Percentiles rank a stretch among this genome's conserved stretches.
Evolutionary conservation across 2,329 filamentous ascomycete genomes (phyloP).

Genomic region (Cladosporium halotolerans): DNA sequence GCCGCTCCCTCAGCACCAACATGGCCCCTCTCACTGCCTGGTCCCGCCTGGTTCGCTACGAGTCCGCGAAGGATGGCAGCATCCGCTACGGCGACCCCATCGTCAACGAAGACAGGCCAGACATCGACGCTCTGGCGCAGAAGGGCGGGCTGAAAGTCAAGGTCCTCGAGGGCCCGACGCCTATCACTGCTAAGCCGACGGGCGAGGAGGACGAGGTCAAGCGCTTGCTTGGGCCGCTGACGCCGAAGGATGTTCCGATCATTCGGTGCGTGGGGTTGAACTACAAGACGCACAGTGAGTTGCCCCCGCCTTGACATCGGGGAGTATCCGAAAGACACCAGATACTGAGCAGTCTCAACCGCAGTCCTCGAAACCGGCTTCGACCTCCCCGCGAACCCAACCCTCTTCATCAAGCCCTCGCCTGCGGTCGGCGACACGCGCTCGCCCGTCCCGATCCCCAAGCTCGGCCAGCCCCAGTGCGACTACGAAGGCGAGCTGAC

Average conservation of each 20-base stretch:
- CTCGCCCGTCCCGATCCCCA: conserved; percentile 60
- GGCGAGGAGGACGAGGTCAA: conserved; percentile 51
- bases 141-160: conserved; percentile 46
- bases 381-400: conserved; percentile 63
- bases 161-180: conserved; percentile 43
- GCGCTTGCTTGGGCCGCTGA: conserved; percentile 48
- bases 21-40: conserved; percentile 18
- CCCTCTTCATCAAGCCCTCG: conserved; percentile 68
- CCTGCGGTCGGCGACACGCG: conserved; percentile 60
- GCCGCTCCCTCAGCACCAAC: not conserved
- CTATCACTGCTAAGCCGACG: conserved; percentile 44
- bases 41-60: conserved; percentile 66
- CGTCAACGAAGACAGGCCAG: conserved; percentile 25
- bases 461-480: conserved; percentile 59
- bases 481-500: conserved; percentile 81
- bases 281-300: conserved; percentile 48
- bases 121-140: conserved; percentile 27
- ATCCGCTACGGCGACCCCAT: conserved; percentile 71
- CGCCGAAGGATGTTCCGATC: conserved; percentile 47
- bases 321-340: not conserved
- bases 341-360: not conserved
- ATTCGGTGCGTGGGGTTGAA: conserved; percentile 55
- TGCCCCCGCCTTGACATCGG: not conserved
- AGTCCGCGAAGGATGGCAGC: conserved; percentile 55
- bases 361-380: conserved; percentile 48